Evolutionary conservation across 768 basidiomycete species (phyloP).

Genomic region (Astraeus odoratus): DNA sequence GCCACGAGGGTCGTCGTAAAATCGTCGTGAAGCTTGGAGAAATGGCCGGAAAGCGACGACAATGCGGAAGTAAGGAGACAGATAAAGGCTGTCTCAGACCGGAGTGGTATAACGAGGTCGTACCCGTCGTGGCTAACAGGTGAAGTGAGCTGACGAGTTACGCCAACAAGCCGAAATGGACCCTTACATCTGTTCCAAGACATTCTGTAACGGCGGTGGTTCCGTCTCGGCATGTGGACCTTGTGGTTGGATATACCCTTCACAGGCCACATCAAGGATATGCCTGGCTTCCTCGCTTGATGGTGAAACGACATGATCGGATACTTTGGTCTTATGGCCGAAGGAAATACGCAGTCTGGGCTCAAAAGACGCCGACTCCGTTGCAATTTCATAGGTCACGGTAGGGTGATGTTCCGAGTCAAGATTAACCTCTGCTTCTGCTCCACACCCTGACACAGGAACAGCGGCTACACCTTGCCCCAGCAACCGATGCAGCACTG

Average conservation of each 20-base stretch:
- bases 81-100: conserved; percentile 79
- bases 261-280: conserved; percentile 3
- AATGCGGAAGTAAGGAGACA: conserved; percentile 58
- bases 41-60: conserved; percentile 46
- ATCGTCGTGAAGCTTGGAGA: conserved; percentile 41
- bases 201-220: neutral
- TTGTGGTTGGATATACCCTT: neutral
- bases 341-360: conserved; percentile 53
- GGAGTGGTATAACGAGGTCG: conserved; percentile 72
- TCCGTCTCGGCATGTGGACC: neutral
- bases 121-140: conserved; percentile 8
- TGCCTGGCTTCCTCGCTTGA: conserved; percentile 9
- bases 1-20: conserved; percentile 43
- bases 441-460: neutral
- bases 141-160: neutral
- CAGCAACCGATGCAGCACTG: conserved; percentile 39
- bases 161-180: neutral
- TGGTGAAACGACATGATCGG: neutral
- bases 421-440: neutral
- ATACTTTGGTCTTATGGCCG: conserved; percentile 7
- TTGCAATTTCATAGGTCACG: conserved; percentile 53
- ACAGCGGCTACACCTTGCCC: conserved; percentile 12
- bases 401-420: conserved; percentile 8
- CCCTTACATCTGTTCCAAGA: conserved; percentile 6
- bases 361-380: conserved; percentile 40